Base-by-base conservation (phyloP, 225 moss, liverwort and hornwort species). In the Asterella californica region DNA sequence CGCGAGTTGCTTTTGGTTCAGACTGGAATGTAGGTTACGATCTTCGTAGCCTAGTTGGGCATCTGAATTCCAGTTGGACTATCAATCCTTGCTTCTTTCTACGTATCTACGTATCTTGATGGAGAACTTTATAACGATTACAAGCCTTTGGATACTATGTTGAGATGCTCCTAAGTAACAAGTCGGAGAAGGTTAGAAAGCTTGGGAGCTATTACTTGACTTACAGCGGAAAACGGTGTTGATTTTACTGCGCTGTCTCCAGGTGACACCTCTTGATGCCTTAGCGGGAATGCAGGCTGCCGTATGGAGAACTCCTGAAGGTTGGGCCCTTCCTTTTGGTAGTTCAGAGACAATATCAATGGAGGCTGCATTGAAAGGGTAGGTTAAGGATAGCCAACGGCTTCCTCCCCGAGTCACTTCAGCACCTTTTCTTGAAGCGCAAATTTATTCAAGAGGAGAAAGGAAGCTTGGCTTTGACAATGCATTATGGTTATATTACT, bases 1-100 rank as follows among this genome's bases (percentile, higher is more conserved):
- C 94, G 66, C 83, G 87, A 47, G 84, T 96, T 82, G 94, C 88
- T 53, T 79, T 96, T 36, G 96, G 96, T 62, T 96, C 96, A 86
- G 96, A 96, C 63, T 96, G 96, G 96, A 88, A 79, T 63, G 96
- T 94, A 82, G 75, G 88, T 88, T 72, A 75, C 54, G 15, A 60
- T 78, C 48, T 78, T 48, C 48, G 10, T 78, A 27, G 27, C 32
- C 6, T 69, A 29, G 46, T 27, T 15, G 11, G 47, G 38, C 47
- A 19, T 19, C 37, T 67, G 15, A 36, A n/a, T n/a, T 46, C 10
- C 10, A 27, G 25, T 47, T 71, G 10, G 14, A 30, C 30, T 30
- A 33, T 65, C 32, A 0, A 2, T 14, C 33, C 65, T 57, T 32
- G 32, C 32, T 33, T 14, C 33, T 57, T 24, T 57, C 21, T 57